phyloP scores from a whole-genome alignment of 2,329 filamentous ascomycete genomes.

The Phoma sp. region DNA sequence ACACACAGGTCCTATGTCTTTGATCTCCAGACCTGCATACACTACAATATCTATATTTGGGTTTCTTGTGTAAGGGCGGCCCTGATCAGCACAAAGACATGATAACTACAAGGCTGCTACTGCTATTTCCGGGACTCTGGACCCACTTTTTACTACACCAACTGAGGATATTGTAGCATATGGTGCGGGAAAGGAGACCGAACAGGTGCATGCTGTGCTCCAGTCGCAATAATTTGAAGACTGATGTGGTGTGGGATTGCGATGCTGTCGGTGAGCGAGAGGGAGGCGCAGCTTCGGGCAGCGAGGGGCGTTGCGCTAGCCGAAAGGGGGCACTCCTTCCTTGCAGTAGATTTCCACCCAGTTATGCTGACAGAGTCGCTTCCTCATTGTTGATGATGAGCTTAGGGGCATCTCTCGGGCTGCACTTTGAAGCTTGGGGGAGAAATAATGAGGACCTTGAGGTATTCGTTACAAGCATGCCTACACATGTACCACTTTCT shows the following conservation, averaged over 20 bases:
- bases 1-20: background rate
- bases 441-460: no score
- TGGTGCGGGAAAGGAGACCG: background rate
- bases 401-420: no score
- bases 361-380: no score
- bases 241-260: background rate
- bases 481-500: no score
- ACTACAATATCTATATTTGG: constrained; percentile 8
- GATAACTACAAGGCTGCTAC: background rate
- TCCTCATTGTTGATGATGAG: no score
- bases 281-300: constrained; percentile 13
- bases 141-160: background rate
- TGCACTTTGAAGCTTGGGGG: no score
- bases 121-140: constrained; percentile 3
- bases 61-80: background rate
- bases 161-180: background rate
- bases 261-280: constrained; percentile 15
- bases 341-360: background rate
- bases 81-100: background rate
- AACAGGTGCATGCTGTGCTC: background rate
- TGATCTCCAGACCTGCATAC: constrained; percentile 1
- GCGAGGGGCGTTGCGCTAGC: constrained; percentile 3
- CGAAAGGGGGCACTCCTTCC: background rate
- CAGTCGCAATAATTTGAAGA: background rate
- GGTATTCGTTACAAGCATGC: no score